Evolutionary conservation across 1,284 basidiomycete species (phyloP).

Genomic region (Cystobasidium pallidum): DNA sequence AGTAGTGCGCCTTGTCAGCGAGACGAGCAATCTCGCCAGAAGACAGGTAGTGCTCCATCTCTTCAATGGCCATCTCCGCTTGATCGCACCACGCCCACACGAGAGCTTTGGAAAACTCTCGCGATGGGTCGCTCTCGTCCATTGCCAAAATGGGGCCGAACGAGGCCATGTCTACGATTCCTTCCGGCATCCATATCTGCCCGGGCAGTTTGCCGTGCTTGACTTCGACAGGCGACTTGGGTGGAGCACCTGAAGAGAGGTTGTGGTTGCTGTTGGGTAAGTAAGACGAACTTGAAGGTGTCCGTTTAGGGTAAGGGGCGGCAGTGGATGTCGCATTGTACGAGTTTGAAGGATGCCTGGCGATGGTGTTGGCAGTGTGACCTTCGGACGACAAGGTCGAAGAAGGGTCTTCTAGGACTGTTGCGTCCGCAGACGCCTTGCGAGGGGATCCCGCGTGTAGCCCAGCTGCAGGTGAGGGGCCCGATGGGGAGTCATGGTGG

Average conservation of each 20-base stretch:
- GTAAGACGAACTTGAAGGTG: neutral
- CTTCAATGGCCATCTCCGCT: slow-evolving; percentile 40
- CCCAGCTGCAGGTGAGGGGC: no score
- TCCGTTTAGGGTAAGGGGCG: neutral
- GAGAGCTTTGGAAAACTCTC: slow-evolving; percentile 36
- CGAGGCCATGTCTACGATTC: slow-evolving; percentile 36
- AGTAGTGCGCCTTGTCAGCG: slow-evolving; percentile 37
- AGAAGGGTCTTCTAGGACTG: neutral
- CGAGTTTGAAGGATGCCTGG: neutral
- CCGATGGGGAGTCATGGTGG: no score
- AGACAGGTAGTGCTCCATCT: slow-evolving; percentile 22
- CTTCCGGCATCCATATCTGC: slow-evolving; percentile 39
- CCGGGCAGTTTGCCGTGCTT: slow-evolving; percentile 25
- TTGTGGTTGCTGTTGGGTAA: neutral
- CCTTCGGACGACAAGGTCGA: neutral
- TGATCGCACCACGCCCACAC: slow-evolving; percentile 42
- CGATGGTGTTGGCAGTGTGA: neutral
- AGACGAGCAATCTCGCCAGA: slow-evolving; percentile 3
- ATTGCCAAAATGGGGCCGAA: slow-evolving; percentile 35
- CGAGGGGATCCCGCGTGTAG: no score
- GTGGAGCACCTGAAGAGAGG: neutral
- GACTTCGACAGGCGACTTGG: slow-evolving; percentile 4
- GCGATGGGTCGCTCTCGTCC: slow-evolving; percentile 28
- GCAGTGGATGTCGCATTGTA: neutral
- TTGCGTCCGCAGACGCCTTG: no score